phyloP scores from a whole-genome alignment of 257 asterid species.

The Salvia splendens region DNA sequence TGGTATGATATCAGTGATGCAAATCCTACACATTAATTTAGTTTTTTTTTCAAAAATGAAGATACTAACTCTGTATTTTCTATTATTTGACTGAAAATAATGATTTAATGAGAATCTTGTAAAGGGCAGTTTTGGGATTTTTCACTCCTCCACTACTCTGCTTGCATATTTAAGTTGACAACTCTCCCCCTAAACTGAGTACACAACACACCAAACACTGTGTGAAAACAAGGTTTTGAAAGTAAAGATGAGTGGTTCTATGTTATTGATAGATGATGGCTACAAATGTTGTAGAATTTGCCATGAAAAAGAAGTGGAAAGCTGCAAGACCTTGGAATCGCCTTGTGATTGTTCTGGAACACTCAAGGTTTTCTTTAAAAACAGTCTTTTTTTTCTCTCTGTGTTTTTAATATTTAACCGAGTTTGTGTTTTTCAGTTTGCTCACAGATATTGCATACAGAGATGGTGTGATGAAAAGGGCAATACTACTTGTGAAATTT shows the following conservation, averaged over 20 bases:
- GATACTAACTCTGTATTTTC: background rate
- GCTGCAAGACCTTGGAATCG: constrained; percentile 53
- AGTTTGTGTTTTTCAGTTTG: constrained; percentile 49
- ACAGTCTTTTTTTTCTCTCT: background rate
- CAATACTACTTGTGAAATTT: constrained; percentile 74
- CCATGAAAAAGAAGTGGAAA: constrained; percentile 66
- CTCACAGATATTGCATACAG: constrained; percentile 85
- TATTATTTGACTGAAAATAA: no score
- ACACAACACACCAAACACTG: background rate
- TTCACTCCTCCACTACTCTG: no score
- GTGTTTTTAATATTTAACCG: no score
- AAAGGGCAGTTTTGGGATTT: constrained; percentile 2
- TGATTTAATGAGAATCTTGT: background rate
- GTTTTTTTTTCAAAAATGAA: background rate
- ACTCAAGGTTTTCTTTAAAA: constrained; percentile 48
- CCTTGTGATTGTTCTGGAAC: constrained; percentile 94
- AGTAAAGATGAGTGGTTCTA: constrained; percentile 49
- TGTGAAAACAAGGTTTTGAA: background rate
- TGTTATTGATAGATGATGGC: constrained; percentile 52
- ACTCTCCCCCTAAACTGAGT: background rate
- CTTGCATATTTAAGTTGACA: background rate
- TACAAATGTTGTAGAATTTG: constrained; percentile 65
- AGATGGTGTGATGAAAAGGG: constrained; percentile 95
- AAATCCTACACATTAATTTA: background rate
- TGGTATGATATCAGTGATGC: background rate